These are phyloP conservation scores for Chaetomium globosum DNA, from an alignment of 2,329 filamentous ascomycete species.

Conservation along the genomic window DNA sequence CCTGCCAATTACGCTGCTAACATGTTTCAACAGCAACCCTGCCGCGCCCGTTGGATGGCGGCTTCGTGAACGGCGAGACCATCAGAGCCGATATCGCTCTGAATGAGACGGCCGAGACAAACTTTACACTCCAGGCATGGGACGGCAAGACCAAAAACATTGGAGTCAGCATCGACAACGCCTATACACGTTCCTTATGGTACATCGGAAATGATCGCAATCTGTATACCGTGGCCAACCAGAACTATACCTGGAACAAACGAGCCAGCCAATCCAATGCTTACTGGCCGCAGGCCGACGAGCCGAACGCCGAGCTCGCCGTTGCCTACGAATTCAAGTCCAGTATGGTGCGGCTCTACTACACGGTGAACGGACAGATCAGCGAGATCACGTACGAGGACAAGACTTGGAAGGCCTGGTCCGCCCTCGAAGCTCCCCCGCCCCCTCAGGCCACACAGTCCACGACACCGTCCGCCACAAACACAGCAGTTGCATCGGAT, in stretches of 20 bases:
- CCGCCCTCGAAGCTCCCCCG: slow-evolving; percentile 34
- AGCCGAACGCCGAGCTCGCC: slow-evolving; percentile 39
- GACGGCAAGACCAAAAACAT: slow-evolving; percentile 39
- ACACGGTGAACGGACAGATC: slow-evolving; percentile 40
- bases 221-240: slow-evolving; percentile 41
- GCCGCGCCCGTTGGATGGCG: slow-evolving; percentile 40
- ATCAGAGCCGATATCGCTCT: slow-evolving; percentile 32
- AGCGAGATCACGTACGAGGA: slow-evolving; percentile 41
- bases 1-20: slow-evolving; percentile 25
- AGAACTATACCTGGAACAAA: slow-evolving; percentile 40
- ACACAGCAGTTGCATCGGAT: slow-evolving; percentile 8
- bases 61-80: slow-evolving; percentile 38
- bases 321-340: slow-evolving; percentile 38
- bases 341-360: slow-evolving; percentile 42
- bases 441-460: slow-evolving; percentile 4
- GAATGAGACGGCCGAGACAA: slow-evolving; percentile 34
- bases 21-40: slow-evolving; percentile 39
- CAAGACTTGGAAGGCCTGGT: slow-evolving; percentile 40
- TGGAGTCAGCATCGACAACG: slow-evolving; percentile 40
- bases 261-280: slow-evolving; percentile 33
- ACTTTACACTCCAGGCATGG: slow-evolving; percentile 42
- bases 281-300: slow-evolving; percentile 42
- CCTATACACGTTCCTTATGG: slow-evolving; percentile 41
- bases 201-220: slow-evolving; percentile 45
- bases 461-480: slow-evolving; percentile 2